phyloP scores from a whole-genome alignment of 345 rosid genomes.

The Euclidium syriacum region DNA sequence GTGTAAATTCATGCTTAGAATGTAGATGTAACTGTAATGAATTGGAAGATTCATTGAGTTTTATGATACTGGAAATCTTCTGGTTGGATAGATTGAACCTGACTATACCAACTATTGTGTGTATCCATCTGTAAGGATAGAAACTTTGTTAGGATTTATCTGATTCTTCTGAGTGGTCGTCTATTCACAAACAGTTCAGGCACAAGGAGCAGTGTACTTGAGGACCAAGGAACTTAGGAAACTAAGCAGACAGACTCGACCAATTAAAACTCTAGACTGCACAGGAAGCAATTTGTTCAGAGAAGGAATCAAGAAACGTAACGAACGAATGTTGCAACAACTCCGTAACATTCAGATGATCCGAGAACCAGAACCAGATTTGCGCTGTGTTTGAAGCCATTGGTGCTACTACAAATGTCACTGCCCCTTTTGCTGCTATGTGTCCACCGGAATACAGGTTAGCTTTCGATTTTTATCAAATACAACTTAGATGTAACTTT shows the following conservation, averaged over 20 bases:
- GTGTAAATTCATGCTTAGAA: neutral
- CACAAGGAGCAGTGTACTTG: slow-evolving; percentile 58
- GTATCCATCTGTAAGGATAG: neutral
- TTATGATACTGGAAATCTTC: neutral
- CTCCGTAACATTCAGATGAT: slow-evolving; percentile 25
- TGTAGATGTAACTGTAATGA: neutral
- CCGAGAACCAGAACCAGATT: slow-evolving; percentile 2
- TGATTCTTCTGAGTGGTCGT: slow-evolving; percentile 9
- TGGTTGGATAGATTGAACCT: neutral
- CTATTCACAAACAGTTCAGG: slow-evolving; percentile 47
- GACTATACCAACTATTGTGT: neutral
- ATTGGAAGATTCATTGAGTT: neutral
- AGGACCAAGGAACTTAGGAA: slow-evolving; percentile 41
- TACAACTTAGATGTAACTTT: neutral
- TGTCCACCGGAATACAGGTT: neutral
- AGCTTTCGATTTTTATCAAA: neutral
- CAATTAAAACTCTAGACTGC: slow-evolving; percentile 19
- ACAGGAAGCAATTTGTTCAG: slow-evolving; percentile 53
- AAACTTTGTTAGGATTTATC: neutral
- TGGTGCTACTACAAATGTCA: neutral
- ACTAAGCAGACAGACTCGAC: slow-evolving; percentile 22
- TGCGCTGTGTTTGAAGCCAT: neutral
- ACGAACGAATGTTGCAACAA: slow-evolving; percentile 36
- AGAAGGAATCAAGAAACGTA: slow-evolving; percentile 63
- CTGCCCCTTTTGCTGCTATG: neutral